Base-by-base conservation (phyloP, 2,329 filamentous ascomycete genomes). In the Pseudogymnoascus sp. region DNA sequence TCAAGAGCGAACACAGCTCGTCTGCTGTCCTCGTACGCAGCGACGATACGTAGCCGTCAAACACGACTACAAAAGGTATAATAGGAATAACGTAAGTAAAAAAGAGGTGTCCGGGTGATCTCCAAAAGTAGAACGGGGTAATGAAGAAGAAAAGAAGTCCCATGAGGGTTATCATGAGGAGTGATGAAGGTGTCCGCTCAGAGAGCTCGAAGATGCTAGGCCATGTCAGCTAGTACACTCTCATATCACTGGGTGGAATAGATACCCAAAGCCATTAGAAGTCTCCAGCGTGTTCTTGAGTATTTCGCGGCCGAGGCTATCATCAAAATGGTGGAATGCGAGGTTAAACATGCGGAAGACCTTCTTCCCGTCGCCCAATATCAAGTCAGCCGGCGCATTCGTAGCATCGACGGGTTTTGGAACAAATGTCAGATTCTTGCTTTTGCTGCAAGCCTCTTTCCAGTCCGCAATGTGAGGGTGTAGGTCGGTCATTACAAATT, bases 281-380 rank as follows among this genome's bases (percentile, higher is more conserved):
- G 83, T 89, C 67, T 83, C 78, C 38, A 90, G 73, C 0, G 87
- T 88, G 71, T 88, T 85, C 61, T 78, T 78, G 33, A 93, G 72
- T 31, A 91, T 87, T 7, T 79, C 78, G 25, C 72, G 75, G 0
- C 87, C 89, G 16, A 86, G 74, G 3, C 75, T 75, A 69, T 91
- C 86, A 65, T 86, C 81, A 67, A 92, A 92, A 75, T 92, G 89
- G 73, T 92, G 89, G 70, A 93, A 93, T 1, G 88, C 83, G 1
- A 91, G 78, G 71, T 88, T 89, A 73, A 89, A 92, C 59, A 91
- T 75, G 4, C 89, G 79, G 71, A 91, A 88, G 21, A 89, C 77
- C 49, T 77, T 81, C 69, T 79, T 81, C 3, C 75, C 76, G 9
- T 74, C 71, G 5, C 67, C 69, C 16, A 52, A 31, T 28, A 52